Base-by-base conservation (phyloP, 1,284 basidiomycete species). In the Fomitiporia mediterranea region DNA sequence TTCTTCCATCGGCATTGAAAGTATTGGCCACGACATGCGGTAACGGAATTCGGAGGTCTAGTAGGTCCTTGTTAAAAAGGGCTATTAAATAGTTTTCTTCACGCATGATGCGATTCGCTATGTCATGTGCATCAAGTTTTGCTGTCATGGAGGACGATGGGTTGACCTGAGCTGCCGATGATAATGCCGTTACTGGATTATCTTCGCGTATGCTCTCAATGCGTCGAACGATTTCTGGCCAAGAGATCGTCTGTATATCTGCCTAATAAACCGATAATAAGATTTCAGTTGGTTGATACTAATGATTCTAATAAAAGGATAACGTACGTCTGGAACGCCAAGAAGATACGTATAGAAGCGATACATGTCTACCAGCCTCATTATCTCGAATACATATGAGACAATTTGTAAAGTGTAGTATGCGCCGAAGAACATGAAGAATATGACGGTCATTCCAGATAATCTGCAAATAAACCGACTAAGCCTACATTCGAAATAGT, bases 31-130 rank as follows among this genome's bases (percentile, higher is more conserved):
- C 61, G 11, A 74, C 57, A 6, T 66, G 68, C 0, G 91, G 92
- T 17, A 94, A 64, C 0, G 95, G 95, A 1, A 91, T 80, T 4
- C 86, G 84, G 11, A 98, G 78, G 70, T 99, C 91, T 44, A 99
- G 77, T 2, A 98, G 72, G 63, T 97, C 94, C 67, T 98, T 98
- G 75, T 98, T 98, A 74, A 99, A 98, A 13, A 99, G 72, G 0
- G 96, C 95, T 58, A 98, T 97, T 50, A 99, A 80, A 69, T 98
- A 99, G 72, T 99, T 99, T 69, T 98, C 94, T 69, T 97, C 92
- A 17, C 96, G 83, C 83, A 99, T 85, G 66, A 99, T 97, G 47
- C 97, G 89, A 68, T 95, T 96, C 4, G 94, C 94, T 53, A 96
- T 83, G 68, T 98, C 95, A 69, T 99, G 97, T 0, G 96, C 97